phyloP scores from a whole-genome alignment of 768 basidiomycete species.

The Boletus patriciae region DNA sequence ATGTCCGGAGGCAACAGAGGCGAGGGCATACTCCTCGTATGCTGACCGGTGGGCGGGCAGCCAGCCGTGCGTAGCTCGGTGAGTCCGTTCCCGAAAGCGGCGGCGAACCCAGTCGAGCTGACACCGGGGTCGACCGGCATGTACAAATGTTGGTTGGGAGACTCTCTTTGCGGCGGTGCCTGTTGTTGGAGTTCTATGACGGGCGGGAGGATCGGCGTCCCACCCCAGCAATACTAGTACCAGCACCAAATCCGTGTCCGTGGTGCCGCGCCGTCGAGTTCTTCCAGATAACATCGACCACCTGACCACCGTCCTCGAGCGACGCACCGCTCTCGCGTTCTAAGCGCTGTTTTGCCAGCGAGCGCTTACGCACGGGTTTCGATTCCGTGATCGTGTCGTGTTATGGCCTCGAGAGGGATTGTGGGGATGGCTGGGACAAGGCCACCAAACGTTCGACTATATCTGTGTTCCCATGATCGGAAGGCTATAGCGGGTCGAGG shows the following conservation, averaged over 20 bases:
- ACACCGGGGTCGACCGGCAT: conserved; percentile 42
- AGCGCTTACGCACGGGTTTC: conserved; percentile 81
- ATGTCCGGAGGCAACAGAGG: conserved; percentile 8
- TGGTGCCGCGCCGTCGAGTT: conserved; percentile 39
- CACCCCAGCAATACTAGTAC: no score
- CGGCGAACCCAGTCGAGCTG: conserved; percentile 8
- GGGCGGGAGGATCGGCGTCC: neutral
- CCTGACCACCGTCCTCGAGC: conserved; percentile 37
- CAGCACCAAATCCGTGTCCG: no score
- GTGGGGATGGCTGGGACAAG: conserved; percentile 59
- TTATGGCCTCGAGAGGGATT: conserved; percentile 70
- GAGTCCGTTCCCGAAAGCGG: conserved; percentile 20
- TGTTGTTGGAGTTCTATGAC: neutral
- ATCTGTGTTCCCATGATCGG: conserved; percentile 70
- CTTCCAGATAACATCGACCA: conserved; percentile 57
- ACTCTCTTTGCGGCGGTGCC: no score
- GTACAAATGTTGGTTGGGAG: no score
- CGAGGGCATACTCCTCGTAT: conserved; percentile 20
- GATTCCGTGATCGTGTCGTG: conserved; percentile 77
- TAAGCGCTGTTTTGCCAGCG: conserved; percentile 63
- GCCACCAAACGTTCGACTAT: conserved; percentile 36
- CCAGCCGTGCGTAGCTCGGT: conserved; percentile 28
- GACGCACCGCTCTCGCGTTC: conserved; percentile 18
- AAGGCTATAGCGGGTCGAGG: conserved; percentile 50
- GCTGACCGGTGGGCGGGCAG: conserved; percentile 35